These are phyloP conservation scores for Apophysomyces ossiformis DNA, from an alignment of 371 early-diverging fungal species.

Conservation along the genomic window DNA sequence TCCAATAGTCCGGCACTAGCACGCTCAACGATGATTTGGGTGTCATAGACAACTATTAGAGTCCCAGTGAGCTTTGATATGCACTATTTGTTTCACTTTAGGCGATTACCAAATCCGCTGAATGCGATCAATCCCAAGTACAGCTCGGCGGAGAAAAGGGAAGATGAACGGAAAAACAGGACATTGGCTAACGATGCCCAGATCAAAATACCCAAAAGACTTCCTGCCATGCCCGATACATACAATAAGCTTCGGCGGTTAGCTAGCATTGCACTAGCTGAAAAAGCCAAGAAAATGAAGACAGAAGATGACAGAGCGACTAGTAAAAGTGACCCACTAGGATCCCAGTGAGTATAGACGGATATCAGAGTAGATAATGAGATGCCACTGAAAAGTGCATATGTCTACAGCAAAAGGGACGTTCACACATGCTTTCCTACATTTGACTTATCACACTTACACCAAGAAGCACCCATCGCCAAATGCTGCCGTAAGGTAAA, in stretches of 20 bases:
- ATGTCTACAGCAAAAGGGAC: constrained; percentile 22
- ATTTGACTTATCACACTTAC: constrained; percentile 21
- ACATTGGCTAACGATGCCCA: constrained; percentile 53
- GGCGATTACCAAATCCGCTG: constrained; percentile 42
- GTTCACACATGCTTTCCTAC: constrained; percentile 1
- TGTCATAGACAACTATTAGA: constrained; percentile 59
- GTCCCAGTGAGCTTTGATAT: neutral
- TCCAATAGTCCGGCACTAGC: constrained; percentile 55
- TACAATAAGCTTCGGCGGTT: constrained; percentile 52
- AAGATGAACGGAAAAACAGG: constrained; percentile 44
- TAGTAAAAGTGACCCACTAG: constrained; percentile 39
- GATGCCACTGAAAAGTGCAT: constrained; percentile 48
- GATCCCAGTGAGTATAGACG: constrained; percentile 36
- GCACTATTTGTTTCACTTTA: neutral
- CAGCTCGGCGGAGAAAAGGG: constrained; percentile 52
- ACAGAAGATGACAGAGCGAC: constrained; percentile 45
- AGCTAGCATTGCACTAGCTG: constrained; percentile 49
- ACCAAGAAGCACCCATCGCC: constrained; percentile 37
- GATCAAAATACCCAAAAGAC: constrained; percentile 38
- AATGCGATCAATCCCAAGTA: constrained; percentile 62
- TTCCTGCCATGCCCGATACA: constrained; percentile 50
- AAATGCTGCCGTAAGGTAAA: constrained; percentile 22
- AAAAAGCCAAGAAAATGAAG: constrained; percentile 58
- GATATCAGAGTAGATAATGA: constrained; percentile 34
- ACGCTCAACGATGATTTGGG: constrained; percentile 62